Conservation (phyloP, 1,284 basidiomycete species). For the Fomitopsis palustris region DNA sequence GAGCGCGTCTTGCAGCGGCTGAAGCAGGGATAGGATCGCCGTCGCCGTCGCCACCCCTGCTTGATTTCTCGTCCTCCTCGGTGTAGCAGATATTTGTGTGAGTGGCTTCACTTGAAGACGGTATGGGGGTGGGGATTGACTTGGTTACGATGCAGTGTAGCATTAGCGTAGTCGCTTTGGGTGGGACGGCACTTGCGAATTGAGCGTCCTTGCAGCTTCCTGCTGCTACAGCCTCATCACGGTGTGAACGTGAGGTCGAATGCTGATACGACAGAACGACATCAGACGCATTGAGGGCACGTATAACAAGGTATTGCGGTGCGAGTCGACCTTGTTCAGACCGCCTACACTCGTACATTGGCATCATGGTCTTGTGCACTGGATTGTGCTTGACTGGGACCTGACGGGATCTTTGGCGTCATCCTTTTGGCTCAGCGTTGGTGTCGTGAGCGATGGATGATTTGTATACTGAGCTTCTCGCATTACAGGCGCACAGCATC, state of each 20-base stretch:
- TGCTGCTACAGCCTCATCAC: too few relatives aligned
- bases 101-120: not conserved
- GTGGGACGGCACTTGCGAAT: not conserved
- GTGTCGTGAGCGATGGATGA: too few relatives aligned
- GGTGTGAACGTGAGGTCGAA: not conserved
- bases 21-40: not conserved
- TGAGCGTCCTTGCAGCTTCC: not conserved
- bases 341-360: too few relatives aligned
- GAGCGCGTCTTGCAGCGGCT: slow-evolving; percentile 21
- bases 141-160: not conserved
- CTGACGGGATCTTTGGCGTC: too few relatives aligned
- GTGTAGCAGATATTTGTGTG: not conserved
- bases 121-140: not conserved
- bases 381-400: too few relatives aligned
- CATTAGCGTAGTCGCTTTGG: not conserved
- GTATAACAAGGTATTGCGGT: not conserved
- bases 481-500: too few relatives aligned
- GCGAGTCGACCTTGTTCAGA: too few relatives aligned
- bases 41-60: not conserved
- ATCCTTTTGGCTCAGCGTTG: too few relatives aligned
- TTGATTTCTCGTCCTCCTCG: not conserved
- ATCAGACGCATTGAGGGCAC: too few relatives aligned
- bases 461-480: too few relatives aligned
- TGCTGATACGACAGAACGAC: too few relatives aligned
- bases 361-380: too few relatives aligned